phyloP scores from a whole-genome alignment of 1,139 yeast genomes.

The Yamadazyma triangularis region DNA sequence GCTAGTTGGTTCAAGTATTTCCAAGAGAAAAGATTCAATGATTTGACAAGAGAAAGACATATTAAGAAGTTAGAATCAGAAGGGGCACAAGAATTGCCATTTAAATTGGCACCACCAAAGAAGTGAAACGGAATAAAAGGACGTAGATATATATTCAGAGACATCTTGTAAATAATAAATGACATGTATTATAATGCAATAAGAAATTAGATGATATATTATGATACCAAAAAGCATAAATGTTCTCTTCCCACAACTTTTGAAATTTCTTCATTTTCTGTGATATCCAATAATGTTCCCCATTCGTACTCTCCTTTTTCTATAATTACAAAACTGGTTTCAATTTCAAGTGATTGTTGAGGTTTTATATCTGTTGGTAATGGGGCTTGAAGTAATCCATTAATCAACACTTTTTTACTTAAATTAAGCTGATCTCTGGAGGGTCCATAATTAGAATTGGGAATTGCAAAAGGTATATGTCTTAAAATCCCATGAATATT shows the following conservation, averaged over 20 bases:
- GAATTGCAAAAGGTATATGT: constrained; percentile 51
- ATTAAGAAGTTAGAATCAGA: constrained; percentile 42
- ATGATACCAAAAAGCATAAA: constrained; percentile 25
- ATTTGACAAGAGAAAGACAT: constrained; percentile 37
- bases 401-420: constrained; percentile 52
- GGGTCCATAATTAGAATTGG: constrained; percentile 13
- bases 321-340: constrained; percentile 55
- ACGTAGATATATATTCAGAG: not conserved
- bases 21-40: constrained; percentile 45
- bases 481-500: constrained; percentile 57
- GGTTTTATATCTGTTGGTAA: constrained; percentile 37
- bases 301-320: constrained; percentile 77
- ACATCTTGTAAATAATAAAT: constrained; percentile 3
- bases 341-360: constrained; percentile 27
- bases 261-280: constrained; percentile 11
- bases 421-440: constrained; percentile 25
- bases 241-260: constrained; percentile 30
- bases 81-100: constrained; percentile 46
- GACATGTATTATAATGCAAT: no score
- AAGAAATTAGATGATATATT: no score
- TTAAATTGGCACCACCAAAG: constrained; percentile 31
- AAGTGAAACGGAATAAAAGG: no score
- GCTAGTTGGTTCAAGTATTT: constrained; percentile 45
- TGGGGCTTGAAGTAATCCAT: constrained; percentile 62
- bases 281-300: constrained; percentile 64